A percentile compares a stretch with the other conserved stretches of the same genome.
These are phyloP conservation scores for Globisporangium barbulae DNA, from an alignment of 352 stramenopile genomes.

Conservation along the genomic window DNA sequence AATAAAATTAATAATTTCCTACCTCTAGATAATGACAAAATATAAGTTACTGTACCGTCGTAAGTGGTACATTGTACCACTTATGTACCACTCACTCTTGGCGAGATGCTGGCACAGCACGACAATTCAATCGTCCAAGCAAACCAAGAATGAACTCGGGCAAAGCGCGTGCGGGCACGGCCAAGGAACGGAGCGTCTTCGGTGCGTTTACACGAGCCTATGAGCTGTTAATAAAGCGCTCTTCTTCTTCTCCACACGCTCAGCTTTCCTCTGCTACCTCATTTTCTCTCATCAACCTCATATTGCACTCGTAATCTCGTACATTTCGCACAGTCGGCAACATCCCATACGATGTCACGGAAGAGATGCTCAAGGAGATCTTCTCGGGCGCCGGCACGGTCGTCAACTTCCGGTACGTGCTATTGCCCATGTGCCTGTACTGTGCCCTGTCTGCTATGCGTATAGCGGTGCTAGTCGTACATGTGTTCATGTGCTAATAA, in stretches of 20 bases:
- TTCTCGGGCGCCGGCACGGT: constrained; percentile 83
- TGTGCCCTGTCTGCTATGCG: background rate
- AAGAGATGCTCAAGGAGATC: constrained; percentile 85
- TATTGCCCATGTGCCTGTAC: background rate
- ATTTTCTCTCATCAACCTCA: constrained; percentile 7
- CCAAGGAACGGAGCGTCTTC: constrained; percentile 87
- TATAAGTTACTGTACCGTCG: background rate
- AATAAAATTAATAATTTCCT: background rate
- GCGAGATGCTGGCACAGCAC: background rate
- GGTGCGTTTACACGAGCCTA: constrained; percentile 34
- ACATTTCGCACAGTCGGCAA: constrained; percentile 63
- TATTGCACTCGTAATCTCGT: constrained; percentile 6
- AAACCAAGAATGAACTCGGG: constrained; percentile 19
- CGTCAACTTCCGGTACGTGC: constrained; percentile 74
- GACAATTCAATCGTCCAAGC: background rate
- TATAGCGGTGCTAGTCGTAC: background rate
- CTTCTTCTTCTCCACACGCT: background rate
- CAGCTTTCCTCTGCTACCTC: constrained; percentile 9
- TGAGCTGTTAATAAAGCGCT: constrained; percentile 1
- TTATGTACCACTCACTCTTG: background rate
- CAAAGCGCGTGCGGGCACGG: constrained; percentile 57
- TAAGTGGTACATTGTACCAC: background rate
- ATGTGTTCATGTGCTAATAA: background rate
- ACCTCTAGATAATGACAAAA: no score
- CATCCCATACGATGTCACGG: constrained; percentile 87